phyloP scores from a whole-genome alignment of 2,329 filamentous ascomycete species.

The Xylaria arbuscula region DNA sequence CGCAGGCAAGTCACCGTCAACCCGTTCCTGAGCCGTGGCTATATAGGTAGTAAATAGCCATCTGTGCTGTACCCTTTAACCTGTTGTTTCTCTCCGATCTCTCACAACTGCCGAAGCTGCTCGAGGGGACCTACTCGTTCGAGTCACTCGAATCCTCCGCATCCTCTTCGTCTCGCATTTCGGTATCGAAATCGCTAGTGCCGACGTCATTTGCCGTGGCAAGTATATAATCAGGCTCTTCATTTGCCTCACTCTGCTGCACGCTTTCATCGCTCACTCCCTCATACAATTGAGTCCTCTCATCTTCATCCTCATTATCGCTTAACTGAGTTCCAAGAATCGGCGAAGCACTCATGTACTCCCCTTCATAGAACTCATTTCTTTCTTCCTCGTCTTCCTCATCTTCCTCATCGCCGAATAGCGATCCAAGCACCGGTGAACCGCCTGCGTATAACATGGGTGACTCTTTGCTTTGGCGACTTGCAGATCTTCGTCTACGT shows the following conservation, averaged over 20 bases:
- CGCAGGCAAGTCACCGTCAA: neutral
- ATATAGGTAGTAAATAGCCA: neutral
- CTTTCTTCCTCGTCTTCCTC: neutral
- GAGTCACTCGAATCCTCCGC: neutral
- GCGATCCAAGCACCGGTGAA: neutral
- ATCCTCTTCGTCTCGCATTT: neutral
- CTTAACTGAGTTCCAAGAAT: neutral
- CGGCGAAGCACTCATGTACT: neutral
- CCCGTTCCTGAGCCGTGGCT: neutral
- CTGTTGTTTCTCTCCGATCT: neutral
- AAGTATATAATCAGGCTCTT: no score
- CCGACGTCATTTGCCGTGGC: neutral
- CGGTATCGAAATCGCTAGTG: neutral
- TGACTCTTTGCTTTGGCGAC: neutral
- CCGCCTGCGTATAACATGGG: neutral
- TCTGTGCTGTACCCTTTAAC: neutral
- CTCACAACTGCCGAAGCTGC: neutral
- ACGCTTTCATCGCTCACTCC: conserved; percentile 16
- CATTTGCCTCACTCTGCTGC: neutral
- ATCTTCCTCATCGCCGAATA: neutral
- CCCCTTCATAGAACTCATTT: neutral
- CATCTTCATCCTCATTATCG: conserved; percentile 12
- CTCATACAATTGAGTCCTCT: neutral
- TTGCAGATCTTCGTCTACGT: conserved; percentile 6
- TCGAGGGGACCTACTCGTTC: conserved; percentile 1